phyloP scores from a whole-genome alignment of 768 basidiomycete species.

The Termitomyces heimii region DNA sequence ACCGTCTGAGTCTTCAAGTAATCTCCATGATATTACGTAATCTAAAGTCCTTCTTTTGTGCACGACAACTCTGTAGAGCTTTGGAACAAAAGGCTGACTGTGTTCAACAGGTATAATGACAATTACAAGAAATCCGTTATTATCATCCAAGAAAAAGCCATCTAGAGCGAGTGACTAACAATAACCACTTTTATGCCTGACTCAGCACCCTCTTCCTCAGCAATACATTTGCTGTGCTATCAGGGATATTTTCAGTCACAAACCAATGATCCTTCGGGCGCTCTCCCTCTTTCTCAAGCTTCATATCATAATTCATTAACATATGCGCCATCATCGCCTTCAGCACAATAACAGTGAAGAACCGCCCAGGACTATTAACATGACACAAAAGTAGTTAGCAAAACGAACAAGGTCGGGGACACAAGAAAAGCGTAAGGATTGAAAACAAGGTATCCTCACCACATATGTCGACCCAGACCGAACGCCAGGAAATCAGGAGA shows the following conservation, averaged over 20 bases:
- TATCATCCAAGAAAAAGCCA: neutral
- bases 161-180: neutral
- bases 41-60: neutral
- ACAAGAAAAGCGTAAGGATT: neutral
- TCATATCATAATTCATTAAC: constrained; percentile 32
- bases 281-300: constrained; percentile 12
- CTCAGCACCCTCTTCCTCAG: constrained; percentile 3
- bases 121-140: neutral
- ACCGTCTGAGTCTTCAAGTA: neutral
- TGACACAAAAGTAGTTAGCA: neutral
- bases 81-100: neutral
- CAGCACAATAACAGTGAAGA: constrained; percentile 32
- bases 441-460: constrained; percentile 8
- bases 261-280: constrained; percentile 8
- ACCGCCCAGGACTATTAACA: constrained; percentile 31
- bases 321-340: constrained; percentile 32
- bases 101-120: neutral
- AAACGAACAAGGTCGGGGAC: neutral
- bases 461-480: constrained; percentile 23
- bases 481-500: constrained; percentile 25
- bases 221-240: constrained; percentile 9
- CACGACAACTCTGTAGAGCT: neutral
- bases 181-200: neutral
- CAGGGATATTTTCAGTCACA: constrained; percentile 3
- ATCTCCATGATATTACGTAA: neutral